These are phyloP conservation scores for Backusella tarrabulga DNA, from an alignment of 192 early-diverging fungal species.

Conservation along the genomic window DNA sequence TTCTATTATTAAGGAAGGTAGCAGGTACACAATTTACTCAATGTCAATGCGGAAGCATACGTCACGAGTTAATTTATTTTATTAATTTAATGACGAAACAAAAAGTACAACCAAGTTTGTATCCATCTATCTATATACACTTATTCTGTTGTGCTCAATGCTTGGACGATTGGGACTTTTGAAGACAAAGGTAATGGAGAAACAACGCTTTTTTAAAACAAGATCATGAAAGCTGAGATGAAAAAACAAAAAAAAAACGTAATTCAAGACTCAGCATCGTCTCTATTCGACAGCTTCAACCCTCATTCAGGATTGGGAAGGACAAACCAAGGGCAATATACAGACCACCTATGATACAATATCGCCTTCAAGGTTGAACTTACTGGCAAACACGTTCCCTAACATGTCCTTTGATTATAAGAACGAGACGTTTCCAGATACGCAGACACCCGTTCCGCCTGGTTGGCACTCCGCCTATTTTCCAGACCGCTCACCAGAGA, in stretches of 20 bases:
- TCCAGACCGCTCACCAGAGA: slow-evolving; percentile 66
- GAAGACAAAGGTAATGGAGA: not conserved
- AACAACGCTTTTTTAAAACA: not conserved
- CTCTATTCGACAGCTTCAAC: not conserved
- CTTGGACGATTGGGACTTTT: not conserved
- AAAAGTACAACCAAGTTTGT: too few species aligned
- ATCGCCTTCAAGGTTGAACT: slow-evolving; percentile 26
- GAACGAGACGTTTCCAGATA: slow-evolving; percentile 29
- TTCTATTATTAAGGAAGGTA: too few species aligned
- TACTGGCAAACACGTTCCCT: slow-evolving; percentile 39
- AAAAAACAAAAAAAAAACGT: too few species aligned
- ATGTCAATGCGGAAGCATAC: too few species aligned
- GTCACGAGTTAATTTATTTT: too few species aligned
- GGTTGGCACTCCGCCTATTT: slow-evolving; percentile 81
- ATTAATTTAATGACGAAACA: too few species aligned
- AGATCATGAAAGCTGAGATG: not conserved
- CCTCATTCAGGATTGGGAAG: not conserved
- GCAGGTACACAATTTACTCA: too few species aligned
- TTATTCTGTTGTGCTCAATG: not conserved
- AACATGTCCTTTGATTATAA: not conserved
- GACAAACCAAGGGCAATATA: not conserved
- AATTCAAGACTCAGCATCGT: not conserved
- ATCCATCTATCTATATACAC: too few species aligned
- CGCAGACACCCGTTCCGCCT: slow-evolving; percentile 58
- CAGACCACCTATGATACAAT: slow-evolving; percentile 12